These are phyloP conservation scores for Eustoma russellianum DNA, from an alignment of 257 asterid species.

Conservation along the genomic window DNA sequence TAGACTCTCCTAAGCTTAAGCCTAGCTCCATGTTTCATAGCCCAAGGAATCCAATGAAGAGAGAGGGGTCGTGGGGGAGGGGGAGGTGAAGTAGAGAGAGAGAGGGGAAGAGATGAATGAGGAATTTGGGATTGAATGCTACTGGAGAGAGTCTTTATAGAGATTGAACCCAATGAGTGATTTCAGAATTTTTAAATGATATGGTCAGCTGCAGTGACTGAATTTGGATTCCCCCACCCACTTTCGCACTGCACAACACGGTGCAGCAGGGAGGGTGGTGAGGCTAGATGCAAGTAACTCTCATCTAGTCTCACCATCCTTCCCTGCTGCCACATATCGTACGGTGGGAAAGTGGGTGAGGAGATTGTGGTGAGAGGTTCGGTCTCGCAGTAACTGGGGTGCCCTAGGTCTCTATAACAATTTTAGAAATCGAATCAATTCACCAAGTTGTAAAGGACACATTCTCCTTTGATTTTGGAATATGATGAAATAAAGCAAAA, in stretches of 20 bases:
- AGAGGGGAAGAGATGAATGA: neutral
- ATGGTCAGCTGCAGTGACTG: neutral
- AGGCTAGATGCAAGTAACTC: constrained; percentile 13
- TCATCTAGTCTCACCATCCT: too few relatives aligned
- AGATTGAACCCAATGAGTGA: constrained; percentile 32
- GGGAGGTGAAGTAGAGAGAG: neutral
- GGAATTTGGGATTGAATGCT: constrained; percentile 20
- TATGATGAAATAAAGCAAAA: too few relatives aligned
- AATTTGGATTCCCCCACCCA: too few relatives aligned
- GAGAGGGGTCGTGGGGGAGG: neutral
- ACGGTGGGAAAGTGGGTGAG: too few relatives aligned
- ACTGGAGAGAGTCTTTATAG: constrained; percentile 47
- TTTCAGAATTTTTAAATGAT: constrained; percentile 8
- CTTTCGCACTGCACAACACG: too few relatives aligned
- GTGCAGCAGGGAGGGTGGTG: too few relatives aligned
- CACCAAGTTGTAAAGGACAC: too few relatives aligned
- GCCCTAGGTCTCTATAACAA: too few relatives aligned
- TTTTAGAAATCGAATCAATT: too few relatives aligned
- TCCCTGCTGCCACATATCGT: too few relatives aligned
- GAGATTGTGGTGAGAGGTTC: constrained; percentile 2
- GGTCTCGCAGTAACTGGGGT: neutral
- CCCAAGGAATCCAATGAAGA: neutral
- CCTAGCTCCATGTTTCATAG: constrained; percentile 56
- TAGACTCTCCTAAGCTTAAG: constrained; percentile 41
- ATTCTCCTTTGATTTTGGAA: too few relatives aligned